phyloP scores from a whole-genome alignment of 83 land plant species.

The Diphasiastrum complanatum region DNA sequence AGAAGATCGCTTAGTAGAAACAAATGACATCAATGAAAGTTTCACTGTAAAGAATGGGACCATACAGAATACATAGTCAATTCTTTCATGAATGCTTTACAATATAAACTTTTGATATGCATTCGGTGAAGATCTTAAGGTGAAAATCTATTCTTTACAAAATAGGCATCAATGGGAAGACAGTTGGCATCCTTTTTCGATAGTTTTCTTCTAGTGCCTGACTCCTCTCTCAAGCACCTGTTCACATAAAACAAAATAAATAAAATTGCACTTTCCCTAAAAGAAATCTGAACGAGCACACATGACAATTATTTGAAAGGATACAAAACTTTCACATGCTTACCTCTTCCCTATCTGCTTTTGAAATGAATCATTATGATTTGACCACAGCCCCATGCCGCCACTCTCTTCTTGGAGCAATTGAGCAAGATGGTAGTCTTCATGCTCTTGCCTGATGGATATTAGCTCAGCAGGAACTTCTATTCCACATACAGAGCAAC shows the following conservation, averaged over 20 bases:
- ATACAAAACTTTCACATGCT: not conserved
- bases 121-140: too few species aligned
- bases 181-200: too few species aligned
- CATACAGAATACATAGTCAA: too few species aligned
- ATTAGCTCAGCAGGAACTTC: not conserved
- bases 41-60: too few species aligned
- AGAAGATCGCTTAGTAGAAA: too few species aligned
- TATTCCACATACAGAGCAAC: constrained; percentile 14
- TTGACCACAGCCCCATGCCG: not conserved
- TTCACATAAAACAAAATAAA: not conserved
- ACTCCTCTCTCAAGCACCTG: too few species aligned
- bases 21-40: too few species aligned
- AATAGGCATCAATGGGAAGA: constrained; percentile 13
- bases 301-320: not conserved
- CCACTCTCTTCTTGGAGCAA: constrained; percentile 7
- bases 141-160: not conserved
- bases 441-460: constrained; percentile 16
- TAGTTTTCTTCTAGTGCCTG: not conserved
- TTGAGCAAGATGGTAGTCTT: constrained; percentile 24
- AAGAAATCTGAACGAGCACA: not conserved
- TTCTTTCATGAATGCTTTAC: too few species aligned
- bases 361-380: not conserved
- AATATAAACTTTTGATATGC: too few species aligned
- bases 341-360: not conserved
- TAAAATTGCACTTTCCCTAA: not conserved